These are phyloP conservation scores for Aspergillus intermedius DNA, from an alignment of 2,329 filamentous ascomycete genomes.

Conservation along the genomic window DNA sequence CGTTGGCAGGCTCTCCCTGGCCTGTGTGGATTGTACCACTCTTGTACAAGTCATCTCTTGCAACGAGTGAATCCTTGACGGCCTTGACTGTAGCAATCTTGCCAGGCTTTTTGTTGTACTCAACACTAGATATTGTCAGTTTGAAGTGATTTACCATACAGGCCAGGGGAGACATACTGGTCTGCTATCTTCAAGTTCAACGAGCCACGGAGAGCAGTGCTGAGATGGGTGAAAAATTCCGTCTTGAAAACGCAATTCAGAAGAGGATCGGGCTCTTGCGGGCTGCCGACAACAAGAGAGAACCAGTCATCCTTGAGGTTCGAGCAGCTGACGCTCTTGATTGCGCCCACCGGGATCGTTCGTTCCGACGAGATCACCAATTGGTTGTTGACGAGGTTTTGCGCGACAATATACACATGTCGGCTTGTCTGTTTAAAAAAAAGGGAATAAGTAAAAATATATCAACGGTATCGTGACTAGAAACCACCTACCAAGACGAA, in stretches of 20 bases:
- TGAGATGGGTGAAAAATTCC: conserved; percentile 90
- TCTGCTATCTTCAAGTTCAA: conserved; percentile 79
- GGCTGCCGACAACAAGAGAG: conserved; percentile 79
- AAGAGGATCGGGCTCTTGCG: conserved; percentile 87
- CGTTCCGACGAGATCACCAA: conserved; percentile 75
- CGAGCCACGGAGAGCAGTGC: conserved; percentile 63
- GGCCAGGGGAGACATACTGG: conserved; percentile 37
- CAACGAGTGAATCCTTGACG: conserved; percentile 72
- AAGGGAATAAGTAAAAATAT: not conserved
- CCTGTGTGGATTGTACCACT: conserved; percentile 84
- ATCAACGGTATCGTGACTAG: too few species aligned
- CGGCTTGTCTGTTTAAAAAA: conserved; percentile 54
- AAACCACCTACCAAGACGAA: conserved; percentile 56
- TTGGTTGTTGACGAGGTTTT: conserved; percentile 74
- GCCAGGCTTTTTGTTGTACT: conserved; percentile 96
- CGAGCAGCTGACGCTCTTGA: conserved; percentile 80
- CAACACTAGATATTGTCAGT: conserved; percentile 49
- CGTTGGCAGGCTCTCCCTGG: conserved; percentile 74
- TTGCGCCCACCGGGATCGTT: conserved; percentile 73
- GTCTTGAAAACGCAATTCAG: conserved; percentile 94
- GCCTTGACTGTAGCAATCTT: conserved; percentile 87
- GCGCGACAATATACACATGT: conserved; percentile 83
- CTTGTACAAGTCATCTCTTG: conserved; percentile 79
- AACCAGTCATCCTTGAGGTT: conserved; percentile 94
- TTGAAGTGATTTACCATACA: not conserved